Percentiles rank a stretch among this genome's conserved stretches.
Evolutionary conservation across 179 eudicot genomes (phyloP).

Genomic region (Silene coronaria): DNA sequence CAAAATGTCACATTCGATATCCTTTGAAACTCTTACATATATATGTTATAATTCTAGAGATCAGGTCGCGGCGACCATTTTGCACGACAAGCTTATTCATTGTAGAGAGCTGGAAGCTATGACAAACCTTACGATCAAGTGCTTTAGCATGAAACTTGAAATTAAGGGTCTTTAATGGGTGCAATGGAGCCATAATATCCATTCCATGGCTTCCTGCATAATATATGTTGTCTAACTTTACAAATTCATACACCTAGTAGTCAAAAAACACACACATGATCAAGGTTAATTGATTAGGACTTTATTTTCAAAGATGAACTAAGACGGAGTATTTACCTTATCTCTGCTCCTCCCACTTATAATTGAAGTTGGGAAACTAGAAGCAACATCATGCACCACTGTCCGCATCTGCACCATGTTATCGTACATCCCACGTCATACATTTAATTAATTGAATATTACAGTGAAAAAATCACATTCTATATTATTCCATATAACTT

Average conservation of each 20-base stretch:
- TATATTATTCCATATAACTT: too few relatives aligned
- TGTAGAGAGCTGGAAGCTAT: too few relatives aligned
- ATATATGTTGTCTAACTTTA: conserved; percentile 56
- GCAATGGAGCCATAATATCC: conserved; percentile 73
- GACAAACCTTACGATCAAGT: conserved; percentile 30
- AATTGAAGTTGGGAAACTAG: conserved; percentile 71
- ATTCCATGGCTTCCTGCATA: conserved; percentile 95
- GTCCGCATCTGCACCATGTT: conserved; percentile 77
- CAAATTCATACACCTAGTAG: conserved; percentile 62
- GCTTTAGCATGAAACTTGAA: conserved; percentile 36
- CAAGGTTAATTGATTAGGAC: not conserved
- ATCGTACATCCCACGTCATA: too few relatives aligned
- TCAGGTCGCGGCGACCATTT: too few relatives aligned
- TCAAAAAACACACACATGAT: not conserved
- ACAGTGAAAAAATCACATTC: too few relatives aligned
- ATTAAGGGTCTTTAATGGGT: conserved; percentile 30
- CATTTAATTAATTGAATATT: too few relatives aligned
- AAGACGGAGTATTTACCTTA: conserved; percentile 59
- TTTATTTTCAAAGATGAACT: not conserved
- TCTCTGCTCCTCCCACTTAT: conserved; percentile 82
- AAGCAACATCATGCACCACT: conserved; percentile 62
- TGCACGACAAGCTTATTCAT: too few relatives aligned
- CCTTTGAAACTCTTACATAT: too few relatives aligned
- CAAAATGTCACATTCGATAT: too few relatives aligned
- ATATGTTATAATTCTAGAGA: too few relatives aligned